Evolutionary conservation across 331 rosid genomes (phyloP).

Genomic region (Quercus phellos): DNA sequence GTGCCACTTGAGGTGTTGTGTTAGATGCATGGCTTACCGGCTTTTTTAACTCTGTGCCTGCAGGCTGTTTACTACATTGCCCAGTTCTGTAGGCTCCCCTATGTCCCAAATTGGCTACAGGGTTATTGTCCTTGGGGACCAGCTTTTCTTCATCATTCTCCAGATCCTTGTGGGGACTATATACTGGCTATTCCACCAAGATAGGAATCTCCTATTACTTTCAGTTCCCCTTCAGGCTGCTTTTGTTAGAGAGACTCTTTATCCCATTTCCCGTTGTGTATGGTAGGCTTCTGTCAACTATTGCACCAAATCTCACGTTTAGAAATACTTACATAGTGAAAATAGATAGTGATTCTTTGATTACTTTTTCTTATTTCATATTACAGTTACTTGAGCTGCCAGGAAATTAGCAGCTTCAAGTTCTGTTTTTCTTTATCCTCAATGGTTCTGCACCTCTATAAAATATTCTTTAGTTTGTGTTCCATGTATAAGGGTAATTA

Average conservation of each 20-base stretch:
- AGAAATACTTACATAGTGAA: neutral
- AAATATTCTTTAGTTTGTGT: neutral
- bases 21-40: too few relatives aligned
- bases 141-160: neutral
- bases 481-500: neutral
- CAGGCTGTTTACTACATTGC: too few relatives aligned
- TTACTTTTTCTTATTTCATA: neutral
- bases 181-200: neutral
- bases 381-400: neutral
- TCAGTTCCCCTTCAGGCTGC: neutral
- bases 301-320: constrained; percentile 14
- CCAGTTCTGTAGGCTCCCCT: neutral
- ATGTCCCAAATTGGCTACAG: neutral
- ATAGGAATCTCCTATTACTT: neutral
- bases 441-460: constrained; percentile 5
- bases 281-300: constrained; percentile 15
- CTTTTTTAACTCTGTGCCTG: too few relatives aligned
- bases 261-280: neutral
- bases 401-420: constrained; percentile 1
- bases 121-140: neutral
- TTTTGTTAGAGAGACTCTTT: neutral
- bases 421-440: neutral
- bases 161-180: neutral
- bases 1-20: too few relatives aligned
- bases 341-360: neutral